Evolutionary conservation across 768 basidiomycete species (phyloP), one percentile per base, ranked within the genome.

Genomic region (Phaeotremella skinneri): DNA sequence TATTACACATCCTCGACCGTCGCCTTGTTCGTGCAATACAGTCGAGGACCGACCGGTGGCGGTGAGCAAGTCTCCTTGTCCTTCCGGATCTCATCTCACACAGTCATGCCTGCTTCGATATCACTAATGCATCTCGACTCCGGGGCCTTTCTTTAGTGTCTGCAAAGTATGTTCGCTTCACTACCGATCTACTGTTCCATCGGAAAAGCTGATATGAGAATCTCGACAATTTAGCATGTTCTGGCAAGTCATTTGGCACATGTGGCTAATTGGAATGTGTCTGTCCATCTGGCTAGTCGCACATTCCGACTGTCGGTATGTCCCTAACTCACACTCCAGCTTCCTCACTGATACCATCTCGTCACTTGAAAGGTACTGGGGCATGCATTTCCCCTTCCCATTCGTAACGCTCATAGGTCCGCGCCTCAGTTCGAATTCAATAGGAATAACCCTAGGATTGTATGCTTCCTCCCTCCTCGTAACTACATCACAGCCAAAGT

Each of bases 401-500:
- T 49, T 49, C 37, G 62, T 72, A 17, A 69, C 70, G 2, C 56
- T 72, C 1, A 69, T 72, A 2, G 70, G 70, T 20, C 70, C 70
- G 2, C 39, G 70, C 26, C 49, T 61, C 39, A 65, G 63, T 14
- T 69, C 67, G 20, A 66, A 64, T 43, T 62, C 62, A 49, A 60
- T 72, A 17, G 70, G 70, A 13, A 61, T 61, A 42, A 72, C 70
- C 7, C 6, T 65, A 3, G 63, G 61, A 11, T 69, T 72, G 70
- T 72, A 54, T 62, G 70, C 66, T n/a, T 21, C 3, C 5, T 14
- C 27, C n/a, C 2, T 42, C 17, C 39, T 51, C 39, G 11, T 37
- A 31, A 17, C 25, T 26, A 2, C 49, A 2, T 17, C 25, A 39
- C 21, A 5, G 21, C 9, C 27, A 1, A 56, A n/a, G n/a, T n/a